These are phyloP conservation scores for Gossypium rotundifolium DNA, from an alignment of 345 rosid species.

Conservation along the genomic window DNA sequence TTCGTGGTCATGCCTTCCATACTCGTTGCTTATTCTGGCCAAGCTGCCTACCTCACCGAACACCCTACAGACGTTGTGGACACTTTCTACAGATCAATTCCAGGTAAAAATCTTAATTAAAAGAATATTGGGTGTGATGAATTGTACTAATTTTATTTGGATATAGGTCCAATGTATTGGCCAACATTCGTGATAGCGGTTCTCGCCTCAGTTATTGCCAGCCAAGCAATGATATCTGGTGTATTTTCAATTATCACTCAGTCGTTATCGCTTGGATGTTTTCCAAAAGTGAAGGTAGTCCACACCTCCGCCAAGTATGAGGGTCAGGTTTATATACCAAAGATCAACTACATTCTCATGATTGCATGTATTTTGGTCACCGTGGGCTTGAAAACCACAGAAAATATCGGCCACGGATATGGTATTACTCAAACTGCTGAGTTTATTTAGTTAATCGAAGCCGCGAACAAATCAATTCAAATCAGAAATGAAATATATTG, in stretches of 20 bases:
- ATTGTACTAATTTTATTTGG: background rate
- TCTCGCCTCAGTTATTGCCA: background rate
- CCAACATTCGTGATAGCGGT: background rate
- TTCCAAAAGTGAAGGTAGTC: background rate
- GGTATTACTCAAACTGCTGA: background rate
- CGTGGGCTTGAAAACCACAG: background rate
- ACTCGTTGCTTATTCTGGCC: background rate
- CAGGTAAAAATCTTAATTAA: background rate
- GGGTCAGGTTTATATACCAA: background rate
- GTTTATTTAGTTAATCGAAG: too few relatives aligned
- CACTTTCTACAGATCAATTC: background rate
- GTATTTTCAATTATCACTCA: background rate
- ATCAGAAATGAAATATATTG: background rate
- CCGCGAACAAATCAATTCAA: too few relatives aligned
- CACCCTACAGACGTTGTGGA: background rate
- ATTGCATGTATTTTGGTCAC: background rate
- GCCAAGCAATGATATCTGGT: background rate
- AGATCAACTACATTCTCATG: background rate
- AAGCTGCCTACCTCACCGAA: background rate
- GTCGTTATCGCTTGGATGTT: background rate
- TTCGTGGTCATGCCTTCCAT: background rate
- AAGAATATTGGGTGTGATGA: background rate
- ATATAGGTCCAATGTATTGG: background rate
- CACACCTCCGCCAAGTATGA: background rate
- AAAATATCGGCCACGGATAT: background rate